Evolutionary conservation across 805 yeast species (phyloP).

Genomic region (Candida vartiovaarae): DNA sequence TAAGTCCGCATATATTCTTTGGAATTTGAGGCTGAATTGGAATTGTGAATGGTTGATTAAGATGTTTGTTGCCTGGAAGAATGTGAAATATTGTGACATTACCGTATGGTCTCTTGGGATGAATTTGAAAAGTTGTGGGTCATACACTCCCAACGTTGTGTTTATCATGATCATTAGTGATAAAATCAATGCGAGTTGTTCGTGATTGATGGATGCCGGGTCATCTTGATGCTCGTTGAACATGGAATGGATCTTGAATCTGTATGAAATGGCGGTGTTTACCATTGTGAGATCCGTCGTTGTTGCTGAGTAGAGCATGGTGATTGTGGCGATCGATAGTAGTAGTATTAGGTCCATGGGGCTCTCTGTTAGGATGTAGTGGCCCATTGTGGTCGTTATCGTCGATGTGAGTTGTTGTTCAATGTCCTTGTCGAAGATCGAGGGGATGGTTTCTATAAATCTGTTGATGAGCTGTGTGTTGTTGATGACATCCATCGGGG

Average conservation of each 20-base stretch:
- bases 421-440: neutral
- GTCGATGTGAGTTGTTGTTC: neutral
- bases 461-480: neutral
- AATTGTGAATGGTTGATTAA: constrained; percentile 11
- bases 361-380: neutral
- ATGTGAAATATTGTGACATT: constrained; percentile 10
- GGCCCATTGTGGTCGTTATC: neutral
- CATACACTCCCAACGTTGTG: constrained; percentile 13
- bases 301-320: neutral
- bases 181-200: neutral
- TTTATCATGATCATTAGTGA: constrained; percentile 13
- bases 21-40: constrained; percentile 9
- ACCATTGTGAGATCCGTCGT: neutral
- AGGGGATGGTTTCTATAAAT: neutral
- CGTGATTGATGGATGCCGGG: neutral
- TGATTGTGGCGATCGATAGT: neutral
- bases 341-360: neutral
- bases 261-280: neutral
- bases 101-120: neutral
- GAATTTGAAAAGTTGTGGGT: constrained; percentile 10
- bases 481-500: neutral
- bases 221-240: neutral
- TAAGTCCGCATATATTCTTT: constrained; percentile 16
- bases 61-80: constrained; percentile 10
- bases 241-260: neutral